These are phyloP conservation scores for Asterochloris sp. DNA, from an alignment of 139 green algal genomes.

Conservation along the genomic window DNA sequence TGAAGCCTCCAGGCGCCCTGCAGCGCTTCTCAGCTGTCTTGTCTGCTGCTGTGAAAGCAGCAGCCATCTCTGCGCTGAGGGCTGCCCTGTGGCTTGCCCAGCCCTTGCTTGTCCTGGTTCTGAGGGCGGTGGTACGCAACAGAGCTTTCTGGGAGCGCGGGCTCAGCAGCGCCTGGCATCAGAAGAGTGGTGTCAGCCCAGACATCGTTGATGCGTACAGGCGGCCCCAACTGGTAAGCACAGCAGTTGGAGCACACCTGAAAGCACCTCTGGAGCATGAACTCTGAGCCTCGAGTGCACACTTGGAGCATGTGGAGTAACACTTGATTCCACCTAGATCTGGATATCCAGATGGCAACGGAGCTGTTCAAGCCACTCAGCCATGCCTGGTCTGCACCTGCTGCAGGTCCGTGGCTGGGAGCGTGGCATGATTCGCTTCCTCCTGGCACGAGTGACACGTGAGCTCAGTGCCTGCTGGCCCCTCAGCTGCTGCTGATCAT, in stretches of 20 bases:
- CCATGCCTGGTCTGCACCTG: too few species aligned
- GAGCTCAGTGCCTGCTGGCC: not conserved
- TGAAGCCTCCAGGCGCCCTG: too few species aligned
- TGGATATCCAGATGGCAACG: too few species aligned
- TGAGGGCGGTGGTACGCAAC: slow-evolving; percentile 56
- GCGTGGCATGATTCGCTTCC: slow-evolving; percentile 60
- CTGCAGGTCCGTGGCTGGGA: slow-evolving; percentile 60
- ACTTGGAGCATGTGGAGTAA: too few species aligned
- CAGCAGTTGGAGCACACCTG: too few species aligned
- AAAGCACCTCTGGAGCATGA: too few species aligned
- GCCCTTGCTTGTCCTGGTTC: slow-evolving; percentile 52
- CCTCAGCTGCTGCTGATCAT: not conserved
- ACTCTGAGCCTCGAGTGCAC: too few species aligned
- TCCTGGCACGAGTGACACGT: slow-evolving; percentile 42
- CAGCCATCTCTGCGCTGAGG: too few species aligned
- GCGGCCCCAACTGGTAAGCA: slow-evolving; percentile 58
- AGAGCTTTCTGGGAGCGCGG: slow-evolving; percentile 65
- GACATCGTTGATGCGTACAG: slow-evolving; percentile 70
- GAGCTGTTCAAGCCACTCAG: too few species aligned
- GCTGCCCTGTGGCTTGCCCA: not conserved
- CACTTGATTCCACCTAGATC: too few species aligned
- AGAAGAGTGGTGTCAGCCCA: slow-evolving; percentile 24
- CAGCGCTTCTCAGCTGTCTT: too few species aligned
- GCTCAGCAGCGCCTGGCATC: slow-evolving; percentile 37
- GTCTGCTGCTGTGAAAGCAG: too few species aligned